Percentiles rank a stretch among this genome's conserved stretches.
Evolutionary conservation across 805 yeast genomes (phyloP).

Genomic region (Lachancea sp.): DNA sequence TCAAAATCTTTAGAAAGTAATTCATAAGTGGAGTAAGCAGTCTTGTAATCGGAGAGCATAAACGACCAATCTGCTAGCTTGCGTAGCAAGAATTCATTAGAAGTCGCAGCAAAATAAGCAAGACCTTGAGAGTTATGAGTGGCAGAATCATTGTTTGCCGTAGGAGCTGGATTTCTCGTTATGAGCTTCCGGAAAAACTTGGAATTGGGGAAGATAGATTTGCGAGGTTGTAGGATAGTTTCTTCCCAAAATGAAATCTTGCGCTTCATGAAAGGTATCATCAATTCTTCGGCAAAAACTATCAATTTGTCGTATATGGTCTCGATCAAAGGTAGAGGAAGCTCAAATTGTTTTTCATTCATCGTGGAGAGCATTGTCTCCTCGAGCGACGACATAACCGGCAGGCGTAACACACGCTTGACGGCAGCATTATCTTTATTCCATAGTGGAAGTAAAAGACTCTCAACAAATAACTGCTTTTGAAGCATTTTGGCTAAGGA

Average conservation of each 20-base stretch:
- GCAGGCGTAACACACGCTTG: slow-evolving; percentile 22
- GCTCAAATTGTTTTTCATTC: slow-evolving; percentile 3
- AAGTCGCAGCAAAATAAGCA: slow-evolving; percentile 53
- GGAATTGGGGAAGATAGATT: slow-evolving; percentile 65
- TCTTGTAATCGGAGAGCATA: slow-evolving; percentile 82
- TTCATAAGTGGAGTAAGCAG: slow-evolving; percentile 80
- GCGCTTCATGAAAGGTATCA: slow-evolving; percentile 77
- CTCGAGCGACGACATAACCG: slow-evolving; percentile 27
- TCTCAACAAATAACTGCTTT: slow-evolving; percentile 36
- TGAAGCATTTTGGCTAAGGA: slow-evolving; percentile 37
- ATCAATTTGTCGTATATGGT: slow-evolving; percentile 24
- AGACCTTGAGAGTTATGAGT: slow-evolving; percentile 43
- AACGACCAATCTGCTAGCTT: slow-evolving; percentile 89
- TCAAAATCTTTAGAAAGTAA: slow-evolving; percentile 69
- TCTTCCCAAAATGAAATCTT: slow-evolving; percentile 84
- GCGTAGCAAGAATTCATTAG: slow-evolving; percentile 69
- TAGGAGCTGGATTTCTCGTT: slow-evolving; percentile 19
- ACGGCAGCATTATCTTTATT: slow-evolving; percentile 1
- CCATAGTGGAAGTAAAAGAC: slow-evolving; percentile 29
- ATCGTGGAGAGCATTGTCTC: slow-evolving; percentile 11
- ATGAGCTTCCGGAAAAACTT: slow-evolving; percentile 44
- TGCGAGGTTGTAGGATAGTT: slow-evolving; percentile 66
- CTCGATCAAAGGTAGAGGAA: slow-evolving; percentile 20
- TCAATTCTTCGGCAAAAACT: slow-evolving; percentile 18
- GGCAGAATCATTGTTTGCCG: slow-evolving; percentile 18